Evolutionary conservation across 306 rosid species (phyloP).

Genomic region (Pyrus betulifolia): DNA sequence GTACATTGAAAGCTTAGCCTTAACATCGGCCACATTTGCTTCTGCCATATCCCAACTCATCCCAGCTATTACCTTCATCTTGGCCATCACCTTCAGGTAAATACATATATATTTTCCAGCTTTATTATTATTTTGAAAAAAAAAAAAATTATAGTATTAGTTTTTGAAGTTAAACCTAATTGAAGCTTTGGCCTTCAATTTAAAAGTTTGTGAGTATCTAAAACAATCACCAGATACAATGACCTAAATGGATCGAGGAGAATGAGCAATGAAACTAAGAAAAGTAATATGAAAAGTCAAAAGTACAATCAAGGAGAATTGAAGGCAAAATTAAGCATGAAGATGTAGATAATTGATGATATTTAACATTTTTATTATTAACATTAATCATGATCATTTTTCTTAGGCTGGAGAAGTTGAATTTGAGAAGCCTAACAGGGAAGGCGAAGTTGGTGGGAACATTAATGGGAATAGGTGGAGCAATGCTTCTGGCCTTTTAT

Average conservation of each 20-base stretch:
- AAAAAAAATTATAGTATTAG: no score
- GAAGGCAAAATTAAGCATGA: neutral
- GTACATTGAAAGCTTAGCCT: slow-evolving; percentile 35
- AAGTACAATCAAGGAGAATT: neutral
- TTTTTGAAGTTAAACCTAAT: no score
- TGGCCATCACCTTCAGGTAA: slow-evolving; percentile 50
- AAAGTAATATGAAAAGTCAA: no score
- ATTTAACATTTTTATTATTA: neutral
- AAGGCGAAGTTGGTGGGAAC: slow-evolving; percentile 59
- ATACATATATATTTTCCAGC: neutral
- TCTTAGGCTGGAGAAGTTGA: slow-evolving; percentile 43
- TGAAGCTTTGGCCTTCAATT: no score
- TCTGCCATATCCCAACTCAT: slow-evolving; percentile 51
- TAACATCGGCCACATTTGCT: slow-evolving; percentile 64
- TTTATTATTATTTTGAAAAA: no score
- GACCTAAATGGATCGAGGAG: no score
- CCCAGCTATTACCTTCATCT: slow-evolving; percentile 55
- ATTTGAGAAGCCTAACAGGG: slow-evolving; percentile 34
- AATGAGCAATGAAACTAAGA: no score
- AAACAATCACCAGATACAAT: no score
- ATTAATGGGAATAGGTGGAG: slow-evolving; percentile 60
- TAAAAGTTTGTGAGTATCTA: no score
- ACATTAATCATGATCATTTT: neutral
- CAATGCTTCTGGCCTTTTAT: slow-evolving; percentile 53
- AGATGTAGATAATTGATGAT: neutral